These are phyloP conservation scores for Suillus cothurnatus DNA, from an alignment of 768 basidiomycete genomes.

Conservation along the genomic window DNA sequence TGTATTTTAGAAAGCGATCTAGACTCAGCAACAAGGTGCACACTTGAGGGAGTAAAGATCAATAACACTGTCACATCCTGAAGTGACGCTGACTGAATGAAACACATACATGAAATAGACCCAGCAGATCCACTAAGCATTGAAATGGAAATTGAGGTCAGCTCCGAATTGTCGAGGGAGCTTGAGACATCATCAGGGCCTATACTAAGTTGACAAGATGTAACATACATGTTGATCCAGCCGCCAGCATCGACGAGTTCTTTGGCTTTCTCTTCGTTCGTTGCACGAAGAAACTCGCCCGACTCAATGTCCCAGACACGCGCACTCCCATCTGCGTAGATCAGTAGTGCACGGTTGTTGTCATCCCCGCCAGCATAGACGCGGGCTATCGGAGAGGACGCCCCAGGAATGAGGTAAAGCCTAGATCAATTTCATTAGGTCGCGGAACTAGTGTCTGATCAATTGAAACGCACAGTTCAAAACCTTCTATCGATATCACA, in stretches of 20 bases:
- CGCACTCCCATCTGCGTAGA: conserved; percentile 76
- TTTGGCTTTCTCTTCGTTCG: conserved; percentile 72
- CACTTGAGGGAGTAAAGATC: conserved; percentile 33
- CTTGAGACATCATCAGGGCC: conserved; percentile 15
- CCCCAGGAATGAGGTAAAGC: conserved; percentile 79
- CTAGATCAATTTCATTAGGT: conserved; percentile 39
- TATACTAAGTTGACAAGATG: neutral
- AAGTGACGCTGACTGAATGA: conserved; percentile 11
- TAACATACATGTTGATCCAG: conserved; percentile 71
- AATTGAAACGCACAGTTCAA: conserved; percentile 68
- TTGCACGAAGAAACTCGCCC: conserved; percentile 84
- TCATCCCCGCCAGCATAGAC: conserved; percentile 56
- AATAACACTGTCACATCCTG: conserved; percentile 27
- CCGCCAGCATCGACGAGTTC: conserved; percentile 71
- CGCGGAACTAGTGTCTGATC: neutral
- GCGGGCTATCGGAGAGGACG: conserved; percentile 62
- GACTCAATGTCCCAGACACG: conserved; percentile 87
- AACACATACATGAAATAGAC: conserved; percentile 26
- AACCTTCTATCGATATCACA: conserved; percentile 70
- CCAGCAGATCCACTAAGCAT: conserved; percentile 21
- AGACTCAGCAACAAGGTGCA: conserved; percentile 53
- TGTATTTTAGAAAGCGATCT: conserved; percentile 52
- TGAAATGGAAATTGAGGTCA: conserved; percentile 27
- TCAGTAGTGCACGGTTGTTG: conserved; percentile 67
- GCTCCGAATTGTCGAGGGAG: conserved; percentile 27